phyloP scores from a whole-genome alignment of 2,329 filamentous ascomycete genomes.

The Grosmannia serpens region DNA sequence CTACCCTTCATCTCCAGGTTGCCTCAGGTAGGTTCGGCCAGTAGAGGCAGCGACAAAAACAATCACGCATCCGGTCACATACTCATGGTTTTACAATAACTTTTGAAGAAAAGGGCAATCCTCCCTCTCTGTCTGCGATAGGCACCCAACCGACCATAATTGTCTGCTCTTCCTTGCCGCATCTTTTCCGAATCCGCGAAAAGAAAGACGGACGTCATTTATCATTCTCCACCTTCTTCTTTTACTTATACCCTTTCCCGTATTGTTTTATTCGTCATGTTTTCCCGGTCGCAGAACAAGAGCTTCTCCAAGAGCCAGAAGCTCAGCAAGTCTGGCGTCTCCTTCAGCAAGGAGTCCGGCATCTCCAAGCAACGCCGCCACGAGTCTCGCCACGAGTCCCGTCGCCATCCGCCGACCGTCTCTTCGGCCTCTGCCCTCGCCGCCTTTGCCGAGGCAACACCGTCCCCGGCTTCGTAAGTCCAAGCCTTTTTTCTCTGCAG shows the following conservation, averaged over 20 bases:
- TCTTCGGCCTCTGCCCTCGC: constrained; percentile 27
- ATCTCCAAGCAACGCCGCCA: constrained; percentile 40
- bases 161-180: not conserved
- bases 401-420: constrained; percentile 36
- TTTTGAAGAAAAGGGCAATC: not conserved
- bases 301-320: constrained; percentile 44
- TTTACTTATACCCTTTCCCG: not conserved
- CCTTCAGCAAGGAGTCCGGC: constrained; percentile 42
- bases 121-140: not conserved
- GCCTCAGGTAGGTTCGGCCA: not conserved
- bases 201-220: not conserved
- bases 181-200: not conserved
- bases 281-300: constrained; percentile 33
- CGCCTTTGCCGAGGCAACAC: constrained; percentile 16
- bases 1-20: not conserved
- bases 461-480: constrained; percentile 25
- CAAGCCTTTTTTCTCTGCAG: constrained; percentile 11
- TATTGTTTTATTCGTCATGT: constrained; percentile 25
- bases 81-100: not conserved
- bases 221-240: not conserved
- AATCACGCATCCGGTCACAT: not conserved
- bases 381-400: constrained; percentile 24
- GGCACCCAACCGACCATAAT: not conserved
- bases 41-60: not conserved
- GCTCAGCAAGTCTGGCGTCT: constrained; percentile 36